These are phyloP conservation scores for Stachybotrys chlorohalonatus DNA, from an alignment of 2,329 filamentous ascomycete genomes.

Conservation along the genomic window DNA sequence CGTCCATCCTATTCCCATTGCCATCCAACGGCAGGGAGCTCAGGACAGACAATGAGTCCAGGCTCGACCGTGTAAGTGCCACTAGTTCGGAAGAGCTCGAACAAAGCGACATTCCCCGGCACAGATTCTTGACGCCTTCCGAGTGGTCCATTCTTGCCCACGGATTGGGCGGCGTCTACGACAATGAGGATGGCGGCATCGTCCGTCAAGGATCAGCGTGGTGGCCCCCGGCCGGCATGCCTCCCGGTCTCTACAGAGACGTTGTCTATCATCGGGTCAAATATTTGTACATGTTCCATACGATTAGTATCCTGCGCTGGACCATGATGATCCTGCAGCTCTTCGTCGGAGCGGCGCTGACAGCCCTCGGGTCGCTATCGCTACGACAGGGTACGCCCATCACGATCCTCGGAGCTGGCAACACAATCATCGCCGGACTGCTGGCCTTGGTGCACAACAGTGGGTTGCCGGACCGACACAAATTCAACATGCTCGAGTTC, in stretches of 20 bases:
- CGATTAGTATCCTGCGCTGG: constrained; percentile 33
- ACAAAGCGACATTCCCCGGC: constrained; percentile 9
- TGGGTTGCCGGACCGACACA: constrained; percentile 41
- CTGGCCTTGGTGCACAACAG: constrained; percentile 45
- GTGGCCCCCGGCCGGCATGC: constrained; percentile 39
- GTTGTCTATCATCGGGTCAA: constrained; percentile 34
- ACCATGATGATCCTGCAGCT: constrained; percentile 38
- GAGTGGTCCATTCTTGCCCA: constrained; percentile 39
- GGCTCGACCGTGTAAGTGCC: background rate
- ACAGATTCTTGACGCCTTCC: constrained; percentile 30
- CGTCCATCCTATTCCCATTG: background rate
- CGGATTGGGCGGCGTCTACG: constrained; percentile 36
- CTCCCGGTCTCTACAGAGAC: constrained; percentile 39
- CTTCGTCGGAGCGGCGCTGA: constrained; percentile 37
- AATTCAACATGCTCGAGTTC: constrained; percentile 40
- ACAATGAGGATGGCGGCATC: constrained; percentile 32
- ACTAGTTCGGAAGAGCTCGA: constrained; percentile 3
- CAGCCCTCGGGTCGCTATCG: constrained; percentile 37
- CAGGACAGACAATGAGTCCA: background rate
- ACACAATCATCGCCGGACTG: constrained; percentile 38
- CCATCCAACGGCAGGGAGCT: background rate
- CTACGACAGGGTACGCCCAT: constrained; percentile 28
- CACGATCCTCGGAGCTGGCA: constrained; percentile 39
- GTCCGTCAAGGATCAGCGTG: constrained; percentile 30
- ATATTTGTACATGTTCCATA: constrained; percentile 34